Evolutionary conservation across 257 asterid species (phyloP), one percentile per base, ranked within the genome.

Genomic region (Lantana camara): DNA sequence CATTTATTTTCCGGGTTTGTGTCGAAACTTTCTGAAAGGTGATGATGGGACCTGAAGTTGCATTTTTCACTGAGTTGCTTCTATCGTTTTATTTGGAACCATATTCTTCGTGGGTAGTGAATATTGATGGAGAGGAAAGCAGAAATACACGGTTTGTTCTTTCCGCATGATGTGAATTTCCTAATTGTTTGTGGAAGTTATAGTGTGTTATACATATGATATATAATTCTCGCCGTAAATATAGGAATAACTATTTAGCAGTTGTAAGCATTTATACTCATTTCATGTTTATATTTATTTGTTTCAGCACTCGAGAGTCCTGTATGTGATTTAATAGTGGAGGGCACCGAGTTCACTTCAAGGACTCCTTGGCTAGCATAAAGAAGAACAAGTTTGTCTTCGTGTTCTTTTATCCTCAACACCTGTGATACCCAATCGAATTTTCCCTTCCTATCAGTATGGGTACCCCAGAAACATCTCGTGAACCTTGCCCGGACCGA

Each of bases 401-500:
- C 34, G 27, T 9, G 14, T 19, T 41, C 19, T 6, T 11, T 22
- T 15, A 21, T 27, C 32, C 42, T 0, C 60, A 19, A 55, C 13
- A 49, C 24, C 63, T 53, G 23, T 52, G 41, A 49, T 38, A 22
- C 16, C 11, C 14, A 7, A 0, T 1, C 12, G 30, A 42, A 0
- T 37, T 40, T 19, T 42, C 69, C 14, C 32, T 24, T 35, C 15
- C 7, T 44, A 9, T 30, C 22, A 8, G 24, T 9, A 90, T 90
- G 97, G 95, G 95, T 40, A 80, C 96, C 13, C 97, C 97, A 9
- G 97, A 90, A 73, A 86, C 91, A 4, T 81, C 95, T 62, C 80
- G 97, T 29, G 97, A 90, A 55, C 97, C 97, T 45, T 90, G 97
- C 85, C 97, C 97, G 0, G 97, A 88, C 61, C 90, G 97, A n/a